Evolutionary conservation across 1,139 yeast species (phyloP).

Genomic region (Candida gigantensis): DNA sequence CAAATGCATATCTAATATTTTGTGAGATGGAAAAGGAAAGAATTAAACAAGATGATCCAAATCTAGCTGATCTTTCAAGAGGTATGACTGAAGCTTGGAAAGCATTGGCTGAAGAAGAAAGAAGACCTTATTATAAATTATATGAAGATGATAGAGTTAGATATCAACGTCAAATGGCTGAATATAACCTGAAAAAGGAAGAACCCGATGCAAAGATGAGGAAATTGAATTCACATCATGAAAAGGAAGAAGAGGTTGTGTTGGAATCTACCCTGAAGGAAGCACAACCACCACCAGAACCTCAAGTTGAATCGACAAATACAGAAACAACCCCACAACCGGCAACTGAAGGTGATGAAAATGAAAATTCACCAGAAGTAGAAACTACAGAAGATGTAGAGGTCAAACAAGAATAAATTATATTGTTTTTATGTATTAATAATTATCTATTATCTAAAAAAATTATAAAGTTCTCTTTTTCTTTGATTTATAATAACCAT

Average conservation of each 20-base stretch:
- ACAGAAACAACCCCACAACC: constrained; percentile 8
- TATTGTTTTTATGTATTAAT: not conserved
- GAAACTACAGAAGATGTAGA: constrained; percentile 7
- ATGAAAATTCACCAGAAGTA: constrained; percentile 10
- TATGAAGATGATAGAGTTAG: constrained; percentile 81
- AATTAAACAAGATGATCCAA: constrained; percentile 53
- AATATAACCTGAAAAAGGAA: constrained; percentile 48
- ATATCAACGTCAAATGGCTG: constrained; percentile 72
- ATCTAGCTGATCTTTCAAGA: constrained; percentile 67
- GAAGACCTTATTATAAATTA: constrained; percentile 72
- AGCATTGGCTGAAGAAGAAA: constrained; percentile 63
- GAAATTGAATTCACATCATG: constrained; percentile 31
- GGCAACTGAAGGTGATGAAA: no score
- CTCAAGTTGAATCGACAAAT: not conserved
- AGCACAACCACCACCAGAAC: not conserved
- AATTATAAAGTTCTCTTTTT: constrained; percentile 35
- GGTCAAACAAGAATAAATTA: not conserved
- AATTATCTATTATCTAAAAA: not conserved
- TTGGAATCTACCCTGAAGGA: no score
- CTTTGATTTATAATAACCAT: constrained; percentile 71
- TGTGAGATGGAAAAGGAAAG: constrained; percentile 85
- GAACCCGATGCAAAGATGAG: constrained; percentile 14
- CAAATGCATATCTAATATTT: constrained; percentile 83
- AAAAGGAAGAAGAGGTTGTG: constrained; percentile 45
- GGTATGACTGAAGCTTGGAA: constrained; percentile 90